Conservation (phyloP, 2,329 filamentous ascomycete species). For the Cladophialophora psammophila region DNA sequence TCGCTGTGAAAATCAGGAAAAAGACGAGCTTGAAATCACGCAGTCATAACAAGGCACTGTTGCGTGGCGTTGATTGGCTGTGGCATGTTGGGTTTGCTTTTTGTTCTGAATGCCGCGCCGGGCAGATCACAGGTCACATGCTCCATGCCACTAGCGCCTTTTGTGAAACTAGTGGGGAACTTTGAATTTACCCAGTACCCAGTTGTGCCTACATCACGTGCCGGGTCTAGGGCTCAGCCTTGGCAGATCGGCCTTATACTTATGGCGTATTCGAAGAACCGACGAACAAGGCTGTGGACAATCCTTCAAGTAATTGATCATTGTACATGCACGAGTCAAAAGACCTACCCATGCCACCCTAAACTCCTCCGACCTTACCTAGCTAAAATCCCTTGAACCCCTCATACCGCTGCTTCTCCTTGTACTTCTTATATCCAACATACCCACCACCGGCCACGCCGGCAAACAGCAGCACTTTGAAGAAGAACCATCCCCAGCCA, state of each 20-base stretch:
- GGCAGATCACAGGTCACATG: not conserved
- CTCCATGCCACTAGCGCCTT: no score
- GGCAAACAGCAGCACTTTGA: slow-evolving; percentile 83
- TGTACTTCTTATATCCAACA: slow-evolving; percentile 83
- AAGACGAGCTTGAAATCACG: slow-evolving; percentile 35
- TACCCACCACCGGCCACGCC: slow-evolving; percentile 76
- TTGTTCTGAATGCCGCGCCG: not conserved
- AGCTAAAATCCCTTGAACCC: slow-evolving; percentile 39
- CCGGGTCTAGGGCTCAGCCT: no score
- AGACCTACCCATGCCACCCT: slow-evolving; percentile 6
- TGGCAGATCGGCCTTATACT: no score
- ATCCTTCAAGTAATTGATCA: slow-evolving; percentile 5
- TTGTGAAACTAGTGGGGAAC: no score
- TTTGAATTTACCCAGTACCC: no score
- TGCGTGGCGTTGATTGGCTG: slow-evolving; percentile 32
- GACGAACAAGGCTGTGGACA: not conserved
- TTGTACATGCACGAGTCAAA: slow-evolving; percentile 22
- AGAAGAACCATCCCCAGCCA: slow-evolving; percentile 74
- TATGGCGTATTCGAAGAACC: no score
- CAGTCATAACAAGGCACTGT: slow-evolving; percentile 14
- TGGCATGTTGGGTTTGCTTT: slow-evolving; percentile 25
- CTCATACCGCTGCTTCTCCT: slow-evolving; percentile 62
- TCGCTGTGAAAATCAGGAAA: slow-evolving; percentile 21
- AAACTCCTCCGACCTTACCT: slow-evolving; percentile 3
- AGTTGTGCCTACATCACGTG: not conserved